Conservation (phyloP, 169 alveolate species). For the Cryptosporidium ryanae region DNA sequence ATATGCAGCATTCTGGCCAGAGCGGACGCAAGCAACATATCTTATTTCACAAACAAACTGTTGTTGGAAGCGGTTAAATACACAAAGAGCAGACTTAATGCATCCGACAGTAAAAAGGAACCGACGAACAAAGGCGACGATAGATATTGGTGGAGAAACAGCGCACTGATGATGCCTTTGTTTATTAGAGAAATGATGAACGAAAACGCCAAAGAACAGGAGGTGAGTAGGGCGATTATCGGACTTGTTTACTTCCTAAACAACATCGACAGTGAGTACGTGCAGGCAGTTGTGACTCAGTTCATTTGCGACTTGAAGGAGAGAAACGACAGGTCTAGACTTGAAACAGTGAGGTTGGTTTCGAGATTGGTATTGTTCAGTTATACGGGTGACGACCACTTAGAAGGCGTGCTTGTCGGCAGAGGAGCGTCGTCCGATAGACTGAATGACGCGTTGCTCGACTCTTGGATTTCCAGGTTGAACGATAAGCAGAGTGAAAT, state of each 20-base stretch:
- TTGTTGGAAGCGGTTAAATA: conserved; percentile 2
- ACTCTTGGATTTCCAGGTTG: too few relatives aligned
- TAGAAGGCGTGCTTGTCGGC: background rate
- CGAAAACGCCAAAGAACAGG: background rate
- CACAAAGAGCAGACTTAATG: background rate
- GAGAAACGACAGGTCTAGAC: conserved; percentile 1
- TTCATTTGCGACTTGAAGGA: conserved; percentile 28
- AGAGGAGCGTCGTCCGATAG: background rate
- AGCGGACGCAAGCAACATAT: conserved; percentile 50
- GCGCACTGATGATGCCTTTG: background rate
- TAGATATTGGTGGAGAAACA: conserved; percentile 48
- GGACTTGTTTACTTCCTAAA: conserved; percentile 5
- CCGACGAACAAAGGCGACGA: background rate
- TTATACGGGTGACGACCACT: background rate
- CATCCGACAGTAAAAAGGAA: background rate
- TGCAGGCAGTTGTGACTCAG: conserved; percentile 20
- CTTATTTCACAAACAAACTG: conserved; percentile 27
- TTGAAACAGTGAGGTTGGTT: conserved; percentile 22
- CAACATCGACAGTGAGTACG: conserved; percentile 23
- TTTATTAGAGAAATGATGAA: conserved; percentile 13
- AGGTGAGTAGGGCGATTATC: background rate
- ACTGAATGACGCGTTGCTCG: too few relatives aligned
- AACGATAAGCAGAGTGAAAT: too few relatives aligned
- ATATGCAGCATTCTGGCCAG: background rate
- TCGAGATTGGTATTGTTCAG: background rate